Evolutionary conservation across 768 basidiomycete species (phyloP), one percentile per base, ranked within the genome.

Genomic region (Tylopilus felleus): DNA sequence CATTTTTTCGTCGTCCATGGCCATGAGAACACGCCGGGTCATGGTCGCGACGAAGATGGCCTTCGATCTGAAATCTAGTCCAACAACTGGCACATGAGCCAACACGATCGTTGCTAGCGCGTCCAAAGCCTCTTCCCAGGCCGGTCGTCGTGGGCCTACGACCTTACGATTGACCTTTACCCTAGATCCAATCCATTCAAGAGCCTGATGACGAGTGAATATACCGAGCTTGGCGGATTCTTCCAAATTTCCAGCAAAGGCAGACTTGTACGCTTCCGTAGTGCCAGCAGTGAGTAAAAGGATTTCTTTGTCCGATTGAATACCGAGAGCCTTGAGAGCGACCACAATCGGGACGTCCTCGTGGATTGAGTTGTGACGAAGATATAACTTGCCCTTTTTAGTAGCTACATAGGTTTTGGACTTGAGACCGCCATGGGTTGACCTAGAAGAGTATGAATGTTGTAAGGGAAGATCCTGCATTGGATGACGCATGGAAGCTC

Each of bases 381-480:
- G 86, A 69, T 95, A 98, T 52, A 99, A 92, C 71, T 88, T 91
- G 55, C 86, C 85, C 71, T 94, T 91, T 73, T 98, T 98, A 14
- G 95, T 97, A 8, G 86, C 83, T 35, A 99, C 95, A 64, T 99
- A 98, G 0, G 97, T 96, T 72, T 99, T 99, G 29, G 96, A 98
- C 71, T 98, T 98, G 39, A 90, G 75, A 42, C 88, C 86, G 12
- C 86, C 88, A 49, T 88, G 90, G 22, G 87, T 89, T 14, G 88
- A 90, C 42, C 90, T 91, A 49, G 1, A n/a, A 55, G 8, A 58
- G 52, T 39, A 47, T 12, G 36, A 58, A n/a, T 21, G n/a, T 2
- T 19, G 42, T 63, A 29, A 65, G 55, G 50, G 49, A 46, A 27
- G 42, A 41, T 50, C 14, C 33, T 27, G 43, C 8, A 27, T 23